phyloP scores from a whole-genome alignment of 1,284 basidiomycete genomes.

The Cystobasidium sp. region DNA sequence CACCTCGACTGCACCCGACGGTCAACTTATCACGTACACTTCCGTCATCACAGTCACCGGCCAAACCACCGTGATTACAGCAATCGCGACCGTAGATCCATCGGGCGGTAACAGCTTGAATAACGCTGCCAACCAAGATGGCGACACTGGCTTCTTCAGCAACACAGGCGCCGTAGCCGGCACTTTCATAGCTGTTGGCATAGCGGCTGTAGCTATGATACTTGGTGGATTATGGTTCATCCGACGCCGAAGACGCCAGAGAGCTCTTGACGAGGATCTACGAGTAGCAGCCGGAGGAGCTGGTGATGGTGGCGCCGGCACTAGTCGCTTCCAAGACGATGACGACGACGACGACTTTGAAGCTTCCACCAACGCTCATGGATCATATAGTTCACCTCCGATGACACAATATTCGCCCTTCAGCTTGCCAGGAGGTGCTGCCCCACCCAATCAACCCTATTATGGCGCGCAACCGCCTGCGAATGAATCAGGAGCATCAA shows the following conservation, averaged over 20 bases:
- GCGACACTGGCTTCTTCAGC: constrained; percentile 50
- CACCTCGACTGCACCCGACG: constrained; percentile 45
- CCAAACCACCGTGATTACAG: constrained; percentile 32
- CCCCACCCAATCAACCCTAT: constrained; percentile 12
- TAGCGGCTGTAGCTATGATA: constrained; percentile 48
- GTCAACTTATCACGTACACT: constrained; percentile 48
- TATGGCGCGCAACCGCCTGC: constrained; percentile 9
- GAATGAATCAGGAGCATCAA: constrained; percentile 3
- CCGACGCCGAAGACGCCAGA: constrained; percentile 45
- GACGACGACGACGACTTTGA: constrained; percentile 45
- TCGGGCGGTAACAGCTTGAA: constrained; percentile 17
- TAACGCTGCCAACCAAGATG: constrained; percentile 42
- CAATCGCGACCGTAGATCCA: constrained; percentile 27
- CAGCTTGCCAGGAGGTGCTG: constrained; percentile 22
- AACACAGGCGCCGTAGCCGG: constrained; percentile 54
- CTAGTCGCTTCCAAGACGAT: constrained; percentile 47
- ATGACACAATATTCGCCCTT: constrained; percentile 37
- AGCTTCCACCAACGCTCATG: constrained; percentile 35
- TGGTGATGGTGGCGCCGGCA: constrained; percentile 52
- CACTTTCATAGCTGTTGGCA: constrained; percentile 51
- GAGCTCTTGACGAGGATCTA: constrained; percentile 52
- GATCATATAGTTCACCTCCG: constrained; percentile 19
- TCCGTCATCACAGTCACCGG: constrained; percentile 44
- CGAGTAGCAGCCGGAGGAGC: constrained; percentile 53
- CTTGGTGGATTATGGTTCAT: constrained; percentile 50